A percentile compares a stretch with the other conserved stretches of the same genome.
Evolutionary conservation across 306 rosid species (phyloP).

Genomic region (Lablab purpureus): DNA sequence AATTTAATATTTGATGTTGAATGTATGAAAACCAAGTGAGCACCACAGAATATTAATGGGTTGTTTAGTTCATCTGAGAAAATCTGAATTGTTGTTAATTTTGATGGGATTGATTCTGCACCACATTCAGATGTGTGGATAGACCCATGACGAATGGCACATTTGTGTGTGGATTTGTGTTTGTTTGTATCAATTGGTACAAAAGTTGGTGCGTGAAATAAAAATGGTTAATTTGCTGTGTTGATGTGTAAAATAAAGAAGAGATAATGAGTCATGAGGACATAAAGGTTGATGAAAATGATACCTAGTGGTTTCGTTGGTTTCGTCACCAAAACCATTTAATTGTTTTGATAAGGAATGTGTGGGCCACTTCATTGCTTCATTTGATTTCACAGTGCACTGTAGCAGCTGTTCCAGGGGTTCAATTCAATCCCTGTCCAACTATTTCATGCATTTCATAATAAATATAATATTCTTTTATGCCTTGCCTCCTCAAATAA

Average conservation of each 20-base stretch:
- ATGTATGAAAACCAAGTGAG: too few relatives aligned
- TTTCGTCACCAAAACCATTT: slow-evolving; percentile 54
- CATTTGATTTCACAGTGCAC: too few relatives aligned
- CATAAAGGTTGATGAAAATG: slow-evolving; percentile 61
- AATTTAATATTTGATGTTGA: too few relatives aligned
- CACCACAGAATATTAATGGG: too few relatives aligned
- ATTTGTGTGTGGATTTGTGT: background rate
- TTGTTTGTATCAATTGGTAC: slow-evolving; percentile 62
- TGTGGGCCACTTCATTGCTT: too few relatives aligned
- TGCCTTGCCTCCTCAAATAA: background rate
- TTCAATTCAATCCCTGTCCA: too few relatives aligned
- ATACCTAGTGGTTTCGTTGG: too few relatives aligned
- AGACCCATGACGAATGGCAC: slow-evolving; percentile 26
- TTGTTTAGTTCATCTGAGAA: background rate
- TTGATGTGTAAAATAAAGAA: slow-evolving; percentile 27
- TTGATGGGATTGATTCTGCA: slow-evolving; percentile 37
- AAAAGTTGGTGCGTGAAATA: slow-evolving; percentile 54
- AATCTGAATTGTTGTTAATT: background rate
- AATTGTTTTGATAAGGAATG: slow-evolving; percentile 33
- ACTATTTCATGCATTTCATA: background rate
- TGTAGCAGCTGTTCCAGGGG: too few relatives aligned
- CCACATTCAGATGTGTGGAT: slow-evolving; percentile 18
- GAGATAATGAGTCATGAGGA: slow-evolving; percentile 61
- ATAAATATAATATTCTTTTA: background rate
- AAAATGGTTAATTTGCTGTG: slow-evolving; percentile 4